Evolutionary conservation across 1,284 basidiomycete species (phyloP).

Genomic region (Inonotus obliquus): DNA sequence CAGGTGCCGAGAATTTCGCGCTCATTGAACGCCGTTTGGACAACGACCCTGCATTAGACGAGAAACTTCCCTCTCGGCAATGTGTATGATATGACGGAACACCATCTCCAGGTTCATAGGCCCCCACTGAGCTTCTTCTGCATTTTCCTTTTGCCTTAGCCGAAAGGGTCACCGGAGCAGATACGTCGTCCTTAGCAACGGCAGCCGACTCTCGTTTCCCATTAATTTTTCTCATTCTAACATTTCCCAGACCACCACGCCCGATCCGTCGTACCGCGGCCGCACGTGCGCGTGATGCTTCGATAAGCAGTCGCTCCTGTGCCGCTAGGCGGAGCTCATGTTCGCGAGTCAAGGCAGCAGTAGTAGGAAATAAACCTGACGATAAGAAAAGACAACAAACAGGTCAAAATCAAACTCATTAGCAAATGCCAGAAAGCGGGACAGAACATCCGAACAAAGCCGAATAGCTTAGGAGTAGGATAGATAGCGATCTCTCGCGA

Average conservation of each 20-base stretch:
- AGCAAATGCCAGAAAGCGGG: no score
- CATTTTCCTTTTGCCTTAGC: not conserved
- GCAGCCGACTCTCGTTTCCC: not conserved
- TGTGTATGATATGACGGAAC: not conserved
- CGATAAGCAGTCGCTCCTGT: constrained; percentile 10
- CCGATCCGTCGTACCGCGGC: not conserved
- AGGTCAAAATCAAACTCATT: no score
- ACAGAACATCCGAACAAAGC: no score
- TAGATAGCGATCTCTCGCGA: no score
- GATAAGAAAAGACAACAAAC: not conserved
- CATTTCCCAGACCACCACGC: constrained; percentile 12
- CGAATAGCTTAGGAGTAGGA: no score
- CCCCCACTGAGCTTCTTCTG: not conserved
- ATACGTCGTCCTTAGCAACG: not conserved
- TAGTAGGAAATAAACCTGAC: constrained; percentile 11
- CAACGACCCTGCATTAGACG: not conserved
- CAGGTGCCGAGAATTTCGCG: not conserved
- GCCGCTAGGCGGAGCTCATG: constrained; percentile 1
- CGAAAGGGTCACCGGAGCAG: not conserved
- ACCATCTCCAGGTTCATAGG: not conserved
- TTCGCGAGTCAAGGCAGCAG: constrained; percentile 5
- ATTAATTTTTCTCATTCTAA: not conserved
- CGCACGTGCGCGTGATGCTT: constrained; percentile 3
- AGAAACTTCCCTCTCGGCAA: not conserved
- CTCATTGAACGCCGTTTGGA: not conserved